These are phyloP conservation scores for Stentor roeselii DNA, from an alignment of 73 alveolate species.

Conservation along the genomic window DNA sequence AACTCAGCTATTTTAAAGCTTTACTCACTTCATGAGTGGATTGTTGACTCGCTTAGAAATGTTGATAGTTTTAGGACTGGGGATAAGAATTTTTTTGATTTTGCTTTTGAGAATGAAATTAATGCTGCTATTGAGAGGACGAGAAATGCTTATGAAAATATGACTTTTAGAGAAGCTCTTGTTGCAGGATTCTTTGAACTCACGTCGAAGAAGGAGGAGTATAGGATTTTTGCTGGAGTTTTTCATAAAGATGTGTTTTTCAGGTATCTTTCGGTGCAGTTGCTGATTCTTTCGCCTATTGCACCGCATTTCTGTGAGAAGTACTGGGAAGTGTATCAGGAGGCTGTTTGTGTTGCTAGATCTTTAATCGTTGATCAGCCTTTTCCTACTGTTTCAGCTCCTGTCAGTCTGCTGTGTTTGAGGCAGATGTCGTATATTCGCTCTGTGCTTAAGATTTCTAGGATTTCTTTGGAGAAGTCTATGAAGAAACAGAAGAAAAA, in stretches of 20 bases:
- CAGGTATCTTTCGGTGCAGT: slow-evolving; percentile 61
- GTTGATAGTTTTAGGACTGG: slow-evolving; percentile 51
- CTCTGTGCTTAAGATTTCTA: slow-evolving; percentile 52
- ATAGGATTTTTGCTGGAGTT: slow-evolving; percentile 78
- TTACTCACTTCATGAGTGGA: slow-evolving; percentile 82
- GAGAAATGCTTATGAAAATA: slow-evolving; percentile 75
- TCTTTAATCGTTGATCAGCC: slow-evolving; percentile 58
- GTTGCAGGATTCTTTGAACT: slow-evolving; percentile 90
- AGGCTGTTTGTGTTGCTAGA: slow-evolving; percentile 39
- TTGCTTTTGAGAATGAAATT: slow-evolving; percentile 84
- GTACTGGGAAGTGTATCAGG: slow-evolving; percentile 83
- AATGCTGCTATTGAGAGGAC: slow-evolving; percentile 64
- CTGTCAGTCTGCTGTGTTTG: slow-evolving; percentile 52
- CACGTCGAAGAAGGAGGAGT: slow-evolving; percentile 86
- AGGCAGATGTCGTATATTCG: slow-evolving; percentile 63
- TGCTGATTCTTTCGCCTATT: slow-evolving; percentile 81
- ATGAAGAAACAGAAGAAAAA: slow-evolving; percentile 44
- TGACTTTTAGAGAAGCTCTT: slow-evolving; percentile 92
- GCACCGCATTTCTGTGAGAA: slow-evolving; percentile 96
- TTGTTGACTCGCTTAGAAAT: slow-evolving; percentile 52
- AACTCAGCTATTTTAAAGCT: slow-evolving; percentile 80
- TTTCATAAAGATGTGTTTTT: slow-evolving; percentile 59
- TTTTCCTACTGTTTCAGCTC: slow-evolving; percentile 71
- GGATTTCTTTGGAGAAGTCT: slow-evolving; percentile 64
- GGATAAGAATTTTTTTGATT: slow-evolving; percentile 64